Evolutionary conservation across 73 alveolate genomes (phyloP).

Genomic region (Tetrahymena malaccensis): DNA sequence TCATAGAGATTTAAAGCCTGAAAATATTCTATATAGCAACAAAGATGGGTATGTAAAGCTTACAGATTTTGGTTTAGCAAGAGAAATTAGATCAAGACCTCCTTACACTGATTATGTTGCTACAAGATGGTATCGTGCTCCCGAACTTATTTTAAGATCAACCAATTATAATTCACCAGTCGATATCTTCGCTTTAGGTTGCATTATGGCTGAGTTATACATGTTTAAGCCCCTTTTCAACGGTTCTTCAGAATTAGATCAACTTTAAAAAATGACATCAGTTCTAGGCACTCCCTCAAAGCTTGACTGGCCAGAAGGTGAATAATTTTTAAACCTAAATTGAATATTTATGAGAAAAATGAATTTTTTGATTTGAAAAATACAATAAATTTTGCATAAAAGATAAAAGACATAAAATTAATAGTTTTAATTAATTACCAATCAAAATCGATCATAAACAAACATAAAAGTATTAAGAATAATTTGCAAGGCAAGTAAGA

Average conservation of each 20-base stretch:
- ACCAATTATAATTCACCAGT: constrained; percentile 90
- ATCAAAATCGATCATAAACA: neutral
- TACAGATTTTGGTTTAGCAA: constrained; percentile 97
- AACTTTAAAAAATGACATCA: constrained; percentile 87
- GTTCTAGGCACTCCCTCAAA: constrained; percentile 94
- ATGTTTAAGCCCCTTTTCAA: constrained; percentile 91
- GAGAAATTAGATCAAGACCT: constrained; percentile 94
- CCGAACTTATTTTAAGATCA: constrained; percentile 86
- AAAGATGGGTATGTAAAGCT: constrained; percentile 90
- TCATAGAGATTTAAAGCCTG: constrained; percentile 92
- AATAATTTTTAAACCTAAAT: neutral
- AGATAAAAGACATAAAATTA: neutral
- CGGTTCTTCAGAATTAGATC: constrained; percentile 86
- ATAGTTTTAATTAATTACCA: neutral
- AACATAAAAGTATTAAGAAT: neutral
- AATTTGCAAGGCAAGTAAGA: neutral
- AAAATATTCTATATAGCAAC: constrained; percentile 70
- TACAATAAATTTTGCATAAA: neutral
- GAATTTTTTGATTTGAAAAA: neutral
- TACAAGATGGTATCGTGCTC: constrained; percentile 98
- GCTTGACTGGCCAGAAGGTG: constrained; percentile 66
- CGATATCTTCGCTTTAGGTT: constrained; percentile 95
- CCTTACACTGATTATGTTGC: constrained; percentile 97
- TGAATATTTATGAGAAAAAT: neutral
- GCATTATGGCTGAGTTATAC: constrained; percentile 97